Evolutionary conservation across 495 filamentous ascomycete genomes (phyloP).

Genomic region (Aspergillus bridgeri): DNA sequence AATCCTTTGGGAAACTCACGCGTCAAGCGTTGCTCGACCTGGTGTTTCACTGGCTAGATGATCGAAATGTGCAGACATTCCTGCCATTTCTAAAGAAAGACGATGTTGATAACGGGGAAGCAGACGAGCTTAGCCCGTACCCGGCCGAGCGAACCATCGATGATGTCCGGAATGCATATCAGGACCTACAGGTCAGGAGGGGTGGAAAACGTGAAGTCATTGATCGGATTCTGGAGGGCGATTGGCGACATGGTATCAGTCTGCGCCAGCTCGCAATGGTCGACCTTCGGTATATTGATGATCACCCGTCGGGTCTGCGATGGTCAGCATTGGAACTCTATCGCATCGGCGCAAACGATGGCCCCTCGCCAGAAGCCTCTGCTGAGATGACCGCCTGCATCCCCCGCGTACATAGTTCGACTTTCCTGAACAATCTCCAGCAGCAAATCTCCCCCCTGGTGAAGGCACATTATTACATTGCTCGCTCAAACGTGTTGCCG

Average conservation of each 20-base stretch:
- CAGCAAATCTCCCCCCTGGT: conserved; percentile 66
- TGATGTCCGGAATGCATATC: conserved; percentile 62
- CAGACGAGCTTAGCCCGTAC: conserved; percentile 53
- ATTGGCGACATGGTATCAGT: conserved; percentile 75
- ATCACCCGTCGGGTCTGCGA: conserved; percentile 66
- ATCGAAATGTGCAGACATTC: conserved; percentile 55
- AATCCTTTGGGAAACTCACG: conserved; percentile 64
- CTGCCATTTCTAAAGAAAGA: conserved; percentile 36
- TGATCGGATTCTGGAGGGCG: conserved; percentile 72
- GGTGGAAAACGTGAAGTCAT: conserved; percentile 71
- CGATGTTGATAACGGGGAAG: conserved; percentile 19
- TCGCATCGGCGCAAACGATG: conserved; percentile 30
- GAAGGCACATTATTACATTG: conserved; percentile 76
- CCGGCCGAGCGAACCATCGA: conserved; percentile 57
- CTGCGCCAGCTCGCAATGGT: conserved; percentile 78
- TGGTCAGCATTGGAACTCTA: conserved; percentile 69
- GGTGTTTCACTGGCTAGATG: conserved; percentile 69
- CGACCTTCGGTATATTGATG: conserved; percentile 73
- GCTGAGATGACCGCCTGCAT: conserved; percentile 46
- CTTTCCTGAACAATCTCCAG: conserved; percentile 71
- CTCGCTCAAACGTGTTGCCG: conserved; percentile 58
- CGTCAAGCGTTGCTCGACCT: conserved; percentile 67
- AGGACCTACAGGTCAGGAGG: conserved; percentile 51
- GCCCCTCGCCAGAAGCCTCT: background rate
- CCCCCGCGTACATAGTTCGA: conserved; percentile 71